Percentiles rank a stretch among this genome's conserved stretches.
Evolutionary conservation across 768 basidiomycete species (phyloP).

Genomic region (Xanthoconium purpureum): DNA sequence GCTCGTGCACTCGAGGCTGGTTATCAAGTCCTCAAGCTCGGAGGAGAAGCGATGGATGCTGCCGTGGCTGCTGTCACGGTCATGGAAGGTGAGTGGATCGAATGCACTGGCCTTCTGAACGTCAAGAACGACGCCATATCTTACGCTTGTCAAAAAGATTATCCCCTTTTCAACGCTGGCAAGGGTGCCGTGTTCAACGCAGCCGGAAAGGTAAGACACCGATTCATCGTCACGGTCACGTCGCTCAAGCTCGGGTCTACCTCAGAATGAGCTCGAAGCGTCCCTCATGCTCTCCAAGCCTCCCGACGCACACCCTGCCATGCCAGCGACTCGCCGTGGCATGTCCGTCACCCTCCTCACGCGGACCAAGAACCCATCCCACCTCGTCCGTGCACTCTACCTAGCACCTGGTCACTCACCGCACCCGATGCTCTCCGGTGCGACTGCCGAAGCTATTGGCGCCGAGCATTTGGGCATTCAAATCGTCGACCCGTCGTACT

Average conservation of each 20-base stretch:
- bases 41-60: constrained; percentile 84
- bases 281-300: constrained; percentile 81
- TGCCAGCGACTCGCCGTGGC: constrained; percentile 60
- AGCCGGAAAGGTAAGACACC: constrained; percentile 62
- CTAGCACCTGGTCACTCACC: constrained; percentile 59
- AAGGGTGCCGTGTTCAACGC: constrained; percentile 83
- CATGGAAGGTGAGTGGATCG: constrained; percentile 61
- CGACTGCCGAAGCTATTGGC: constrained; percentile 60
- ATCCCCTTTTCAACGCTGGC: constrained; percentile 73
- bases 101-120: background rate
- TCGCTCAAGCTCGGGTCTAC: background rate
- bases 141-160: constrained; percentile 43
- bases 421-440: constrained; percentile 70
- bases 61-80: constrained; percentile 67
- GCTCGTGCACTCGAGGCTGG: constrained; percentile 57
- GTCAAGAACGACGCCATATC: background rate
- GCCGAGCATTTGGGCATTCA: constrained; percentile 46
- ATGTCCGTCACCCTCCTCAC: constrained; percentile 64
- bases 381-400: constrained; percentile 67
- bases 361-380: constrained; percentile 67
- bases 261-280: constrained; percentile 76
- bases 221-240: background rate
- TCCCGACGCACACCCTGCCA: constrained; percentile 58
- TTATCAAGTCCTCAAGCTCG: constrained; percentile 55
- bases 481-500: constrained; percentile 73